phyloP scores from a whole-genome alignment of 2,329 filamentous ascomycete genomes.

The Fusarium virguliforme region DNA sequence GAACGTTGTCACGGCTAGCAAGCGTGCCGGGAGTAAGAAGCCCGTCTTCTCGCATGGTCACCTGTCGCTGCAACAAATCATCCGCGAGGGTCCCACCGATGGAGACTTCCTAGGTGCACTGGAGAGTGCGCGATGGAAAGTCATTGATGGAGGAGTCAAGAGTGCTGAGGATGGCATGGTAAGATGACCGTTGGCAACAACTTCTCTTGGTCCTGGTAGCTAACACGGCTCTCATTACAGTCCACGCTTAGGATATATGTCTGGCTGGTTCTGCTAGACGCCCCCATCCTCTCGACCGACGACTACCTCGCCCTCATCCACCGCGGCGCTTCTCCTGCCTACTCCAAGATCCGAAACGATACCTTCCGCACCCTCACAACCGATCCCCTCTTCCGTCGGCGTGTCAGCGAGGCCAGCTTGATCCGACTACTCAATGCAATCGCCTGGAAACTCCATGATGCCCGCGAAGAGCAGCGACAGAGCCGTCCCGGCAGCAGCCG shows the following conservation, averaged over 20 bases:
- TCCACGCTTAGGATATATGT: constrained; percentile 95
- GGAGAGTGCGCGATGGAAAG: constrained; percentile 80
- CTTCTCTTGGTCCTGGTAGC: background rate
- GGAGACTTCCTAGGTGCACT: constrained; percentile 78
- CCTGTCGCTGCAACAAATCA: constrained; percentile 79
- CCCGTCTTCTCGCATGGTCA: constrained; percentile 67
- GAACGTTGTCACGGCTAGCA: constrained; percentile 56
- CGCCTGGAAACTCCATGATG: constrained; percentile 93
- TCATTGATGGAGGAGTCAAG: constrained; percentile 83
- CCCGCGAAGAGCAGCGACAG: constrained; percentile 68
- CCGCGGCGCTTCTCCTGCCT: constrained; percentile 92
- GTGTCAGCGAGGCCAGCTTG: constrained; percentile 94
- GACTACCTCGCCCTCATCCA: constrained; percentile 92
- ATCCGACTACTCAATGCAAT: constrained; percentile 96
- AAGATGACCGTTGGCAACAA: constrained; percentile 46
- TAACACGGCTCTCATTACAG: constrained; percentile 62
- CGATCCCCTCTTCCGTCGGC: constrained; percentile 95
- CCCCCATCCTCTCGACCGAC: constrained; percentile 87
- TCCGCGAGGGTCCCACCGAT: constrained; percentile 84
- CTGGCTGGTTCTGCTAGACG: constrained; percentile 94
- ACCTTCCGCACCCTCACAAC: constrained; percentile 97
- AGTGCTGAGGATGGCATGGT: constrained; percentile 88
- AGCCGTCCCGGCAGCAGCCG: constrained; percentile 59
- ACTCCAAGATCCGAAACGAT: constrained; percentile 98
- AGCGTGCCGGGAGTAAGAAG: constrained; percentile 60